Base-by-base conservation (phyloP, 768 basidiomycete genomes). In the Tylopilus vinaceipallidus region DNA sequence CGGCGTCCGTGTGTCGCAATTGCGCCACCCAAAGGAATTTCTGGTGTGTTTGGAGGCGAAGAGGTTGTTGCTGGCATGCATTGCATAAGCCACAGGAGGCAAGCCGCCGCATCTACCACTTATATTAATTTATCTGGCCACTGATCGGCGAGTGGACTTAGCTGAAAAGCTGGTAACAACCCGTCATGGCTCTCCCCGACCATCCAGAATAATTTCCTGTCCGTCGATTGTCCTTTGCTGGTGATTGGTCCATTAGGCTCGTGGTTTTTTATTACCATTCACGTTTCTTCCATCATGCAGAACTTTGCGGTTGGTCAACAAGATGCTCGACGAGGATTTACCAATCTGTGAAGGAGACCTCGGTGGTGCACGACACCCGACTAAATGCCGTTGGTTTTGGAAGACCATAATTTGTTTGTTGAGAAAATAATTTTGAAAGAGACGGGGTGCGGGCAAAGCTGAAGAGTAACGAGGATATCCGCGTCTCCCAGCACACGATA, bases 221-320 rank as follows among this genome's bases (percentile, higher is more conserved):
- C 39, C 23, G 33, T 36, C 37, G 34, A 37, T 49, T 52, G 22
- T 41, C 33, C 32, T 44, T 45, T 44, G 42, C 40, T 34, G 38
- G 42, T 26, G 43, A 33, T 27, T n/a, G 22, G 29, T 24, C 5
- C 8, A 17, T 7, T 10, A 20, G 20, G 32, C 14, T 39, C 29
- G 29, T 41, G 35, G 6, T 37, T 9, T 22, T n/a, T 22, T 30
- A 33, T 35, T 37, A 12, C 34, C 24, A 23, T 40, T 29, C 29
- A 30, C 9, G 34, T 36, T 26, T 29, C 23, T 14, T 23, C 32
- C 37, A 36, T 41, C n/a, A 27, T 19, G 48, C 29, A n/a, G 37
- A 37, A 37, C 30, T 14, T 33, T 26, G 41, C 14, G 22, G 24
- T 33, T 24, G n/a, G 13, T 37, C 52, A 22, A 41, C 29, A 9